Base-by-base conservation (phyloP, 2,329 filamentous ascomycete genomes). In the Ophiostoma fasciatum region DNA sequence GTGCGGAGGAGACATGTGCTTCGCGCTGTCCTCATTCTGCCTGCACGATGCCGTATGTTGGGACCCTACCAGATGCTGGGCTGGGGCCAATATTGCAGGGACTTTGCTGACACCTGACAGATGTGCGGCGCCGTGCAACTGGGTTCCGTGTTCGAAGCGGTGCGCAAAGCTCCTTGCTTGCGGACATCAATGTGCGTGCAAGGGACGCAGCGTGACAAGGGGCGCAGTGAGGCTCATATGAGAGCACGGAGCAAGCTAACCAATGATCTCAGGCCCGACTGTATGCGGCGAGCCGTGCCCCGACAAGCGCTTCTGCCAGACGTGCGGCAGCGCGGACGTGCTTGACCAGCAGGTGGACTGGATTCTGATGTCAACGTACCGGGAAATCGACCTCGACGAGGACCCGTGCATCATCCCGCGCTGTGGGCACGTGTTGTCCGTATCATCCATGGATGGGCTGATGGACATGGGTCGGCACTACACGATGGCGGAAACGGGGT, bases 71-170 rank as follows among this genome's bases (percentile, higher is more conserved):
- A 36, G 9, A 7, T 23, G 15, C 12, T 13, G n/a, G 11, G 5
- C 13, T 22, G 5, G 4, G 8, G 10, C 15, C 12, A 11, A 5
- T 13, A 12, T 14, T 22, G 19, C 3, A 8, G 14, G 4, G 13
- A 4, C n/a, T n/a, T 33, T 21, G 20, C 33, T 30, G 20, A 36
- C 21, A 1, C 3, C 13, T 14, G n/a, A 14, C n/a, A 43, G 41
- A 4, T 82, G 78, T 42, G 73, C 74, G 1, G 77, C 68, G 0
- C 77, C 78, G 0, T 84, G 78, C 48, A 60, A 79, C 43, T 66
- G 71, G 54, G 48, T 81, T 0, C 79, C 78, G 2, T 84, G 78
- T 49, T 67, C 66, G 2, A 51, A 62, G 44, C 60, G 77, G 8
- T 84, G 78, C 47, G 47, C 56, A 4, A 58, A 66, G 20, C 13